A percentile compares a stretch with the other conserved stretches of the same genome.
phyloP scores from a whole-genome alignment of 2,329 filamentous ascomycete species.

The Diaporthe vexans region DNA sequence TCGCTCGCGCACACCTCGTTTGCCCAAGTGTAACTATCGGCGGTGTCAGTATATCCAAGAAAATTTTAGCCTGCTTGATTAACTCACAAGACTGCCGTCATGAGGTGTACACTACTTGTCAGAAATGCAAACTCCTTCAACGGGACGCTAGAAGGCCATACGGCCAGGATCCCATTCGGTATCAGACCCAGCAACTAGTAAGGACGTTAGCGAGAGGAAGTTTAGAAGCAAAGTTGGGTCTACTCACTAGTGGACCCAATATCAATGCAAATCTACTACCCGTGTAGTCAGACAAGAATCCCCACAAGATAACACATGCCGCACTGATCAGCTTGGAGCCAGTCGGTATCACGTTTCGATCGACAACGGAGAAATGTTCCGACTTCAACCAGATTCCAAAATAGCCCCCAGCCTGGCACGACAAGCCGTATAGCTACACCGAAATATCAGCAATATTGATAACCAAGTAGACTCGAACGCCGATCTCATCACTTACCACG shows the following conservation, averaged over 20 bases:
- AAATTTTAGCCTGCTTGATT: no score
- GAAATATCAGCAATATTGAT: slow-evolving; percentile 3
- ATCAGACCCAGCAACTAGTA: slow-evolving; percentile 47
- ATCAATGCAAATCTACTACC: slow-evolving; percentile 44
- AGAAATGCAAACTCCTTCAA: slow-evolving; percentile 51
- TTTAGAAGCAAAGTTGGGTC: not conserved
- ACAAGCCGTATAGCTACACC: slow-evolving; percentile 47
- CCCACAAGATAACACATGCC: slow-evolving; percentile 43
- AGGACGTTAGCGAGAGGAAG: not conserved
- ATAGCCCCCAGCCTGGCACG: slow-evolving; percentile 47
- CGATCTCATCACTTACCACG: slow-evolving; percentile 43
- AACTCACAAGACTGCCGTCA: slow-evolving; percentile 53
- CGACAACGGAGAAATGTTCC: slow-evolving; percentile 46
- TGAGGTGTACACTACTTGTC: slow-evolving; percentile 49
- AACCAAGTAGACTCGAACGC: not conserved
- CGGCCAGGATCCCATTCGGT: slow-evolving; percentile 51
- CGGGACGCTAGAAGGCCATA: slow-evolving; percentile 45
- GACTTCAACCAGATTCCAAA: slow-evolving; percentile 48
- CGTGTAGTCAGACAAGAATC: slow-evolving; percentile 46
- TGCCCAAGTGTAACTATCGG: slow-evolving; percentile 49
- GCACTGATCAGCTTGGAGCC: slow-evolving; percentile 45
- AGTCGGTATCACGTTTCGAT: slow-evolving; percentile 46
- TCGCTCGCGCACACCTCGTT: slow-evolving; percentile 51
- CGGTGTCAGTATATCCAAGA: not conserved
- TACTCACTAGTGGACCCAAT: slow-evolving; percentile 44